Evolutionary conservation across 2,329 filamentous ascomycete species (phyloP).

Genomic region (Curvularia sp.): DNA sequence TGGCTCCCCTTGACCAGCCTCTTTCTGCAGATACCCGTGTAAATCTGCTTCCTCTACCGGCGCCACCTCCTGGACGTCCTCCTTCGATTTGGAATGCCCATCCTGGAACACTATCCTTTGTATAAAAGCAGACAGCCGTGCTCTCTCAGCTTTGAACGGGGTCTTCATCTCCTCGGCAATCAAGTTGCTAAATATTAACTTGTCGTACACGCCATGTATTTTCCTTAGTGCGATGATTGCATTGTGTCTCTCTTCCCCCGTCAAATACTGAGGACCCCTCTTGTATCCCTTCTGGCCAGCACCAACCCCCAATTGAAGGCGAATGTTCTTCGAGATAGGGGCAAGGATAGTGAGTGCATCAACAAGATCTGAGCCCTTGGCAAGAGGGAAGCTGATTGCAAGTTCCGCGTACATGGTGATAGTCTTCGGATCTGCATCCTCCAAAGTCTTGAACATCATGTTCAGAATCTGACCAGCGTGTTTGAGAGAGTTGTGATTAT

Average conservation of each 20-base stretch:
- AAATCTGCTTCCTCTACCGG: slow-evolving; percentile 19
- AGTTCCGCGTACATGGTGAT: slow-evolving; percentile 43
- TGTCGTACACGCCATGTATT: slow-evolving; percentile 43
- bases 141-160: slow-evolving; percentile 37
- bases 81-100: slow-evolving; percentile 3
- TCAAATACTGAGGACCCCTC: slow-evolving; percentile 21
- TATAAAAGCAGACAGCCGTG: slow-evolving; percentile 37
- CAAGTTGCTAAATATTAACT: slow-evolving; percentile 39
- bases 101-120: slow-evolving; percentile 27
- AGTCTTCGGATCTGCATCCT: slow-evolving; percentile 41
- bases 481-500: slow-evolving; percentile 72
- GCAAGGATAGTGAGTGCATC: slow-evolving; percentile 38
- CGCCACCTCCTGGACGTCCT: neutral
- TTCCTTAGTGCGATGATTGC: slow-evolving; percentile 36
- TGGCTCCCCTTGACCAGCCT: neutral
- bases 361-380: slow-evolving; percentile 39
- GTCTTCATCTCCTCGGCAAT: slow-evolving; percentile 38
- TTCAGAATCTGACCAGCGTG: slow-evolving; percentile 71
- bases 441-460: slow-evolving; percentile 36
- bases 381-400: slow-evolving; percentile 35
- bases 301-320: slow-evolving; percentile 42
- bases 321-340: slow-evolving; percentile 36
- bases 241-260: slow-evolving; percentile 31
- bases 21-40: slow-evolving; percentile 19
- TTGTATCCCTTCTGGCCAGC: slow-evolving; percentile 10